A percentile compares a stretch with the other conserved stretches of the same genome.
These are phyloP conservation scores for Pyrenochaeta sp. DNA, from an alignment of 2,329 filamentous ascomycete genomes.

Conservation along the genomic window DNA sequence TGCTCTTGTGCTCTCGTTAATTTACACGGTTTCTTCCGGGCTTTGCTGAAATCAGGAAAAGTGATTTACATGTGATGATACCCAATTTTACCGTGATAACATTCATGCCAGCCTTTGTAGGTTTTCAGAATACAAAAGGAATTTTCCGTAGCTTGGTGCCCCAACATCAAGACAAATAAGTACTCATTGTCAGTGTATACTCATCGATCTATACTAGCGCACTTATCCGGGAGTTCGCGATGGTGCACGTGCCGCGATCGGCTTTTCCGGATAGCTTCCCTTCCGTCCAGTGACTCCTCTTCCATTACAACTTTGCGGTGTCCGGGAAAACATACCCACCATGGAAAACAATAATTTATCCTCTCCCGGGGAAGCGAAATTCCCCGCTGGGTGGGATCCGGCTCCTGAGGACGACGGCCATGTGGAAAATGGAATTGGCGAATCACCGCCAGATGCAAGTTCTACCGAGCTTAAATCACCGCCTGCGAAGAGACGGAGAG, in stretches of 20 bases:
- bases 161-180: background rate
- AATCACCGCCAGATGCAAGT: slow-evolving; percentile 20
- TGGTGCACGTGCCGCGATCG: background rate
- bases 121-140: too few species aligned
- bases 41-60: too few species aligned
- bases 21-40: too few species aligned
- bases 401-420: slow-evolving; percentile 16
- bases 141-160: too few species aligned
- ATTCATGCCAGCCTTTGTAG: too few species aligned
- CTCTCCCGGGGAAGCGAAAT: slow-evolving; percentile 5
- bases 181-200: slow-evolving; percentile 1
- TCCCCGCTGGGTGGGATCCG: slow-evolving; percentile 18
- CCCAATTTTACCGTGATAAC: too few species aligned
- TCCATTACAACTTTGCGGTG: slow-evolving; percentile 5
- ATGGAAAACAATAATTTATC: background rate
- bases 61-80: too few species aligned
- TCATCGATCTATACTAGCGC: too few species aligned
- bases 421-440: slow-evolving; percentile 15
- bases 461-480: slow-evolving; percentile 30
- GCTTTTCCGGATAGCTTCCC: slow-evolving; percentile 10
- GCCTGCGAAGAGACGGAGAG: slow-evolving; percentile 42
- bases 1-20: too few species aligned
- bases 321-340: background rate
- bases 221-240: slow-evolving; percentile 3
- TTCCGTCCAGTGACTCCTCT: slow-evolving; percentile 11